These are phyloP conservation scores for Cardamine chenopodiifolia DNA, from an alignment of 345 rosid species.

Conservation along the genomic window DNA sequence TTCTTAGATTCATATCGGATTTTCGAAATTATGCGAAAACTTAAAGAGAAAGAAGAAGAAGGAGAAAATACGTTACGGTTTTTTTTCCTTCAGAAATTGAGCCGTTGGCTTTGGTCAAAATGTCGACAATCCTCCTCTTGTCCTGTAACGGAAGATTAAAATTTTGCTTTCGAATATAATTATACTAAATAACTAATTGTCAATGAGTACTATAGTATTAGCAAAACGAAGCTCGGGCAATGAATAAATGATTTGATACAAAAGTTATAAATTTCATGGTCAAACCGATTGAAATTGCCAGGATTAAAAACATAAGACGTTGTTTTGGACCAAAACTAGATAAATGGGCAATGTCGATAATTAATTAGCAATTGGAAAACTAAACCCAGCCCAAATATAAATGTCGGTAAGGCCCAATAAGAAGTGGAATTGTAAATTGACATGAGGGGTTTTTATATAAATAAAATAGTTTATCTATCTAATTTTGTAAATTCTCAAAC, in stretches of 20 bases:
- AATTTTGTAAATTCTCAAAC: conserved; percentile 3
- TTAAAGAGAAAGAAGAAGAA: not conserved
- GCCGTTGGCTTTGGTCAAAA: conserved; percentile 14
- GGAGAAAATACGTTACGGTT: conserved; percentile 20
- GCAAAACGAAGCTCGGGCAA: not conserved
- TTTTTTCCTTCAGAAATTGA: not conserved
- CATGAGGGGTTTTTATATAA: not conserved
- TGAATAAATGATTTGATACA: too few species aligned
- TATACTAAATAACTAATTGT: not conserved
- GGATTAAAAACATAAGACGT: not conserved
- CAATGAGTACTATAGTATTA: not conserved
- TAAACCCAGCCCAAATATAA: not conserved
- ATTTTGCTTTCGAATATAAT: not conserved
- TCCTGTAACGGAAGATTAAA: conserved; percentile 8
- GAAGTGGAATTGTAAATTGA: not conserved
- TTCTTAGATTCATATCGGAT: not conserved
- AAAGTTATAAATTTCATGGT: too few species aligned
- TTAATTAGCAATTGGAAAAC: not conserved
- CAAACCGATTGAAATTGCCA: too few species aligned
- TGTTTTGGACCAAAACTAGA: not conserved
- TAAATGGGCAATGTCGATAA: not conserved
- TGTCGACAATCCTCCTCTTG: not conserved
- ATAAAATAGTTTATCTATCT: not conserved
- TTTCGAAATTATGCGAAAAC: not conserved
- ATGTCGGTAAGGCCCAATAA: not conserved